Conservation (phyloP, 257 asterid species). For the Nicotiana knightiana region DNA sequence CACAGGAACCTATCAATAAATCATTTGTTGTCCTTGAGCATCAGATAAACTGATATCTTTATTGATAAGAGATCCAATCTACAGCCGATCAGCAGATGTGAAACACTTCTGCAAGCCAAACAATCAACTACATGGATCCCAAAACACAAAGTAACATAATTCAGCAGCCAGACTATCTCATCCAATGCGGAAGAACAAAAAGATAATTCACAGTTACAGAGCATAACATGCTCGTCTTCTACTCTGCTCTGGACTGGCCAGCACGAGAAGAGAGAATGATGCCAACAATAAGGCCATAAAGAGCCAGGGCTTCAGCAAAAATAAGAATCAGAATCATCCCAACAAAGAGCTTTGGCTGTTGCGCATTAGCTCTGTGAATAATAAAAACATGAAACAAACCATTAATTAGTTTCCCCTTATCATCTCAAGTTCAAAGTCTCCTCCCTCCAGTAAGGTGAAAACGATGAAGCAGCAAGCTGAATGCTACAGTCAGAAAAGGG, state of each 20-base stretch:
- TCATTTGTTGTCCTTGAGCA: neutral
- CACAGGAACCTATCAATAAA: neutral
- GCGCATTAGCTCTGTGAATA: constrained; percentile 49
- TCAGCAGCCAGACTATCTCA: constrained; percentile 23
- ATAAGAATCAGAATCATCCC: constrained; percentile 59
- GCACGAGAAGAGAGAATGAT: constrained; percentile 65
- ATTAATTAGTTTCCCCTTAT: neutral
- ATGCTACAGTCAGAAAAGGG: neutral
- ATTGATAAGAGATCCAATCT: constrained; percentile 32
- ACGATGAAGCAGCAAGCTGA: neutral
- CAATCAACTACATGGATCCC: constrained; percentile 17
- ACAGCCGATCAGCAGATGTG: constrained; percentile 21
- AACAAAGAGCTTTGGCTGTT: constrained; percentile 57
- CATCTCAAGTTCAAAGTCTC: neutral
- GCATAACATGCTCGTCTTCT: constrained; percentile 14
- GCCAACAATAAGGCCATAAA: constrained; percentile 56
- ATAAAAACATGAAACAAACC: constrained; percentile 1
- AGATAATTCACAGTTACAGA: constrained; percentile 1
- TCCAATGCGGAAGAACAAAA: constrained; percentile 17
- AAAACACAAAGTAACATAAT: constrained; percentile 7
- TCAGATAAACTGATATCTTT: constrained; percentile 13
- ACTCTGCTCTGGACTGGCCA: constrained; percentile 61
- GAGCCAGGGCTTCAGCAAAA: constrained; percentile 54
- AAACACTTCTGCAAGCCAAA: constrained; percentile 15
- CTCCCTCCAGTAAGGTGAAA: neutral